Evolutionary conservation across 345 rosid genomes (phyloP).

Genomic region (Lepidium aucheri): DNA sequence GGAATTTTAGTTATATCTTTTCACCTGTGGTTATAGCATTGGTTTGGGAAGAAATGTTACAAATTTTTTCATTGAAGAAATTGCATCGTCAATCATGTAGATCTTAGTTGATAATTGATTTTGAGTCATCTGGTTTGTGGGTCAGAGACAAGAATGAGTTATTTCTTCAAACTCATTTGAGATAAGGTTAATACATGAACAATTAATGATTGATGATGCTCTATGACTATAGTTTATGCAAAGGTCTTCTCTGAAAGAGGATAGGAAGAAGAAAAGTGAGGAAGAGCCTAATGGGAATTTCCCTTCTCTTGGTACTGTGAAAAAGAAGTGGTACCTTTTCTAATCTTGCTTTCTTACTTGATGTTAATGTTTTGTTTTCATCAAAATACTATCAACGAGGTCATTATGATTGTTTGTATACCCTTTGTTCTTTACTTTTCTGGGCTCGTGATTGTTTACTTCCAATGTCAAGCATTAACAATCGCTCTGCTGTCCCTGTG

Average conservation of each 20-base stretch:
- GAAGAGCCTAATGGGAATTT: constrained; percentile 53
- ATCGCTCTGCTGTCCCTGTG: neutral
- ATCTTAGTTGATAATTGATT: neutral
- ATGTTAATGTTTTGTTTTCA: neutral
- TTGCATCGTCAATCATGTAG: neutral
- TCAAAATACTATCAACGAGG: neutral
- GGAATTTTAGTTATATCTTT: neutral
- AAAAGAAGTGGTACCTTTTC: constrained; percentile 52
- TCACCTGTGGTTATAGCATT: neutral
- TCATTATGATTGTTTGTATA: neutral
- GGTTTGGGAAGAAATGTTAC: neutral
- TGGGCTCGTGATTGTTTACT: neutral
- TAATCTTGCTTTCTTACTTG: neutral
- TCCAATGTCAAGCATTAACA: neutral
- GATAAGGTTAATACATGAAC: neutral
- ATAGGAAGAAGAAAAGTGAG: constrained; percentile 41
- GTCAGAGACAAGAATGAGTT: neutral
- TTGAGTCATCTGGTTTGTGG: neutral
- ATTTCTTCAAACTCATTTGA: neutral
- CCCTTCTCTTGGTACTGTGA: constrained; percentile 26
- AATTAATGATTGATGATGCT: neutral
- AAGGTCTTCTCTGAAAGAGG: constrained; percentile 59
- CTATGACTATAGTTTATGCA: constrained; percentile 64
- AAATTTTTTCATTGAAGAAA: neutral
- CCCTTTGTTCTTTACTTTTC: neutral